Evolutionary conservation across 116 monocot genomes (phyloP).

Genomic region (Papilionanthe hybrid): DNA sequence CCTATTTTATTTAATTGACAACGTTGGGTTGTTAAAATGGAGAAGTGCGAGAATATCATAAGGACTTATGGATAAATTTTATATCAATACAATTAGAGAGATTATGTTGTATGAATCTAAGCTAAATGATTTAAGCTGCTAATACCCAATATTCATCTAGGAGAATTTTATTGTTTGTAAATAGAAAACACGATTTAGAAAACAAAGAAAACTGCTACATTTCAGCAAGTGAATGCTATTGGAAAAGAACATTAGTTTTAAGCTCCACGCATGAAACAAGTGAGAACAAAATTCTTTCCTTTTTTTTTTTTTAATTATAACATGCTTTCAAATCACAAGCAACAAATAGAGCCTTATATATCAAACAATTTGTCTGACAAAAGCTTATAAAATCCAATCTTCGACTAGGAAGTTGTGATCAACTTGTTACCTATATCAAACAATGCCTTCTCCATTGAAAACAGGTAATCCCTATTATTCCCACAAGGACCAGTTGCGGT

Average conservation of each 20-base stretch:
- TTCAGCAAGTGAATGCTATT: no score
- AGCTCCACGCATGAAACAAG: not conserved
- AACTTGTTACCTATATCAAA: conserved; percentile 60
- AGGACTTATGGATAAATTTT: no score
- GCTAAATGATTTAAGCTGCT: no score
- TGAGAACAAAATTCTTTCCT: not conserved
- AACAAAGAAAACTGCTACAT: no score
- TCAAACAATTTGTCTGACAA: not conserved
- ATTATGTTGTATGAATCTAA: no score
- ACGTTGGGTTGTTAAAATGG: no score
- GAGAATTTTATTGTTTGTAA: not conserved
- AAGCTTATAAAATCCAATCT: not conserved
- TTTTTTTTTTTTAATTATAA: not conserved
- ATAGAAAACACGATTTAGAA: no score
- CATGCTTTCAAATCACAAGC: not conserved
- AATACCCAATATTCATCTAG: not conserved
- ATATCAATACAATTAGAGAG: no score
- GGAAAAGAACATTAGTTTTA: no score
- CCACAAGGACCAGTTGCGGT: conserved; percentile 87
- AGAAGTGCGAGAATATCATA: no score
- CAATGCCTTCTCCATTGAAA: conserved; percentile 81
- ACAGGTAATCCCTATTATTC: conserved; percentile 91
- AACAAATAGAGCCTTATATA: not conserved
- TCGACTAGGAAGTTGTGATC: not conserved
- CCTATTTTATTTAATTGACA: no score